These are phyloP conservation scores for Picea sitchensis DNA, from an alignment of 75 land plant genomes.

Conservation along the genomic window DNA sequence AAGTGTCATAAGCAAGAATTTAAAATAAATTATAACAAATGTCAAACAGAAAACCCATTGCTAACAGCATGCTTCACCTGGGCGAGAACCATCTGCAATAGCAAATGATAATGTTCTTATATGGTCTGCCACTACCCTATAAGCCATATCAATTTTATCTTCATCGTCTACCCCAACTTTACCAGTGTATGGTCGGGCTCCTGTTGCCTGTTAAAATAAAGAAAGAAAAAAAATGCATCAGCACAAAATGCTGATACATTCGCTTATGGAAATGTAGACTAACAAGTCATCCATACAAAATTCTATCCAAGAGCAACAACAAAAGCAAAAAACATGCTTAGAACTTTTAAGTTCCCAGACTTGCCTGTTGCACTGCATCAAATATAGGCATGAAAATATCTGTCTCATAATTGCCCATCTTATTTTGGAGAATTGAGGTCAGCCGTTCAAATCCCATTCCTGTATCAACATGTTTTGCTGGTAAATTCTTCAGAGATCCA, in stretches of 20 bases:
- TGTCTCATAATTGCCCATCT: constrained; percentile 98
- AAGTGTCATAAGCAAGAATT: neutral
- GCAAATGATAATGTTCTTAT: constrained; percentile 96
- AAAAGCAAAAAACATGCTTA: neutral
- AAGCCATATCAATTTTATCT: constrained; percentile 90
- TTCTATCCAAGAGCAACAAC: neutral
- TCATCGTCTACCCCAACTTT: constrained; percentile 84
- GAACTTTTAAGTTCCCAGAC: neutral
- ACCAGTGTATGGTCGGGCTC: constrained; percentile 74
- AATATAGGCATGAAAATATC: constrained; percentile 91
- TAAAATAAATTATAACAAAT: neutral
- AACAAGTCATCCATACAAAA: neutral
- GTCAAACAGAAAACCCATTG: neutral
- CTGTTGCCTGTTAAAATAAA: constrained; percentile 51
- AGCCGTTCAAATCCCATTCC: constrained; percentile 98
- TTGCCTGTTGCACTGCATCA: constrained; percentile 78
- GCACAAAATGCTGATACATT: neutral
- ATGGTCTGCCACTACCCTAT: constrained; percentile 96
- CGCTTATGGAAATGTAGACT: neutral
- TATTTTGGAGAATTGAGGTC: constrained; percentile 83
- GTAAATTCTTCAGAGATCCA: constrained; percentile 79
- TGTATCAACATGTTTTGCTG: constrained; percentile 97
- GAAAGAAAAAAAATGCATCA: neutral
- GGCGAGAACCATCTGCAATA: constrained; percentile 98
- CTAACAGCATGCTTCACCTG: constrained; percentile 43